Evolutionary conservation across 2,329 filamentous ascomycete genomes (phyloP).

Genomic region (Pseudogymnoascus destructans): DNA sequence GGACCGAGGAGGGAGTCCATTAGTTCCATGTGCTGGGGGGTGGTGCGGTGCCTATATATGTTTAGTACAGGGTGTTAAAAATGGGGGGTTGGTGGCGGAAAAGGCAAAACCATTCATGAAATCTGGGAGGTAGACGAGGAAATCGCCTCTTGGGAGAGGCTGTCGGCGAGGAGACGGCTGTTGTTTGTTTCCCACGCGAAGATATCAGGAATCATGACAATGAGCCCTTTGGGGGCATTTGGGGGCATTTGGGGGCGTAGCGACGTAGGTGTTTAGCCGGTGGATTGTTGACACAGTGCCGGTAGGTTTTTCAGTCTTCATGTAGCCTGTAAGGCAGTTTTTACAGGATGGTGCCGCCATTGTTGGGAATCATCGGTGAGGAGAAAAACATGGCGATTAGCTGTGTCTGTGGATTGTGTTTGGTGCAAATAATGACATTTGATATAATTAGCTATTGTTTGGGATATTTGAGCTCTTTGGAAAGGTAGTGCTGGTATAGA

Average conservation of each 20-base stretch:
- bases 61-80: not conserved
- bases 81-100: not conserved
- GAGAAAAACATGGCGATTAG: not conserved
- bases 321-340: constrained; percentile 25
- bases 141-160: constrained; percentile 32
- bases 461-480: not conserved
- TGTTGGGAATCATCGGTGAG: not conserved
- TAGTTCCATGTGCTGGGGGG: not conserved
- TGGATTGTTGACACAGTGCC: constrained; percentile 31
- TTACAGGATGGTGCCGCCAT: constrained; percentile 8
- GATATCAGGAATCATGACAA: constrained; percentile 35
- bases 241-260: constrained; percentile 21
- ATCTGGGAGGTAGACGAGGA: constrained; percentile 34
- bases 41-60: not conserved
- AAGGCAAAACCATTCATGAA: constrained; percentile 31
- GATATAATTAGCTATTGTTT: not conserved
- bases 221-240: constrained; percentile 27
- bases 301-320: constrained; percentile 27
- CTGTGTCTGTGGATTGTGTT: too few relatives aligned
- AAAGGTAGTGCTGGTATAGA: not conserved
- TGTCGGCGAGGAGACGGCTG: constrained; percentile 33
- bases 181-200: constrained; percentile 37
- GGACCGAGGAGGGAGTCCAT: constrained; percentile 1
- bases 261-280: constrained; percentile 31
- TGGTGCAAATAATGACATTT: too few relatives aligned